Evolutionary conservation across 139 green algal species (phyloP).

Genomic region (Bryopsis sp.): DNA sequence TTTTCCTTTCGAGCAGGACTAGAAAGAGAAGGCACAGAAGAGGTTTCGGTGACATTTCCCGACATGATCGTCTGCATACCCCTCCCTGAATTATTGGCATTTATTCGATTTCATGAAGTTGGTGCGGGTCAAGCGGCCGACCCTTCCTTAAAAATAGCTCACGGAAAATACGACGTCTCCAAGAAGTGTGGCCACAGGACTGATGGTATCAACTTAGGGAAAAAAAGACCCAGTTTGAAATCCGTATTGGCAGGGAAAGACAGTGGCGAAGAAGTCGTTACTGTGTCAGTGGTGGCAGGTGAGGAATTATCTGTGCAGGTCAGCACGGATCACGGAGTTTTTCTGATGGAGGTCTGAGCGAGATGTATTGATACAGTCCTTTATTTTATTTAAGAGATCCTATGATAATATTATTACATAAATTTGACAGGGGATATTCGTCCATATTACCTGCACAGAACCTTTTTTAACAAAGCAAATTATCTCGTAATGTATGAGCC

Average conservation of each 20-base stretch:
- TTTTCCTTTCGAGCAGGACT: background rate
- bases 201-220: background rate
- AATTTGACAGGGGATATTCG: too few relatives aligned
- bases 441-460: too few relatives aligned
- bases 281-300: background rate
- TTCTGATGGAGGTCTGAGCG: too few relatives aligned
- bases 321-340: too few relatives aligned
- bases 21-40: background rate
- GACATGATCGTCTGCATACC: constrained; percentile 1
- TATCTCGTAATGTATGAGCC: too few relatives aligned
- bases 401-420: too few relatives aligned
- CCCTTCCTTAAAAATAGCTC: background rate
- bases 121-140: background rate
- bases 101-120: constrained; percentile 10
- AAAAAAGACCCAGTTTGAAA: background rate
- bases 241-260: background rate
- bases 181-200: background rate
- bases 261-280: background rate
- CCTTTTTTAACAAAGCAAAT: too few relatives aligned
- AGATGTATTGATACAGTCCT: too few relatives aligned
- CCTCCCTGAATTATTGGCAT: background rate
- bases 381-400: background rate
- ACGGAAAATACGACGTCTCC: background rate
- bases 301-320: too few relatives aligned
- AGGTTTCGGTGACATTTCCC: background rate